These are phyloP conservation scores for Sporobolomyces phaffii DNA, from an alignment of 768 basidiomycete species.

Conservation along the genomic window DNA sequence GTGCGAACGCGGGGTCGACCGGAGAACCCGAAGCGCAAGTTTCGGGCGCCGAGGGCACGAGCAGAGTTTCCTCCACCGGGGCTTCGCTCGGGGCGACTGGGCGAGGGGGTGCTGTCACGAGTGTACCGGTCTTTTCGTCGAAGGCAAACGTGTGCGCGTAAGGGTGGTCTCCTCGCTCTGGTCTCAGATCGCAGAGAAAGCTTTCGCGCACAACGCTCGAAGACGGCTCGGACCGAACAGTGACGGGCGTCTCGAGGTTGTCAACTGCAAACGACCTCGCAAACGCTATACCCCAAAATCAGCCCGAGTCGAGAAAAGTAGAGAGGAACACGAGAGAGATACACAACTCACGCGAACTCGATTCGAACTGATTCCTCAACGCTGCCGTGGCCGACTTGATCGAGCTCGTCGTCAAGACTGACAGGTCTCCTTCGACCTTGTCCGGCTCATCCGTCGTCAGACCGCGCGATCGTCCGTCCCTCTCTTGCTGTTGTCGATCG, in stretches of 20 bases:
- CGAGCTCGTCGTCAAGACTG: neutral
- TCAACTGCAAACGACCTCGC: slow-evolving; percentile 3
- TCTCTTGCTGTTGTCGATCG: neutral
- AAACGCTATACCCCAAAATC: neutral
- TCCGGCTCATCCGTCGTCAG: no score
- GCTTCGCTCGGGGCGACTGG: neutral
- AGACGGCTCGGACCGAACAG: neutral
- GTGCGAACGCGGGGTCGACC: neutral
- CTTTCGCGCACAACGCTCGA: slow-evolving; percentile 10
- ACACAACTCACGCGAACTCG: slow-evolving; percentile 4
- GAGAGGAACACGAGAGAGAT: neutral
- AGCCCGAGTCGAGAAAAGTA: neutral
- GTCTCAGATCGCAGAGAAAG: neutral
- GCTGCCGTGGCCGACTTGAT: neutral
- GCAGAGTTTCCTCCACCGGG: neutral
- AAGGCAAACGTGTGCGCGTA: neutral
- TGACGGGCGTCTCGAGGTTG: neutral
- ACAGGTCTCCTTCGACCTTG: neutral
- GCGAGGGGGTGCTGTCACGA: neutral
- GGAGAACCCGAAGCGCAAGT: neutral
- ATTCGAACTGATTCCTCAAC: neutral
- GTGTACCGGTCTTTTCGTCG: neutral
- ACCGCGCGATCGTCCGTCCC: no score
- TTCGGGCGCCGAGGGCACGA: neutral
- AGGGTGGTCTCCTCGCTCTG: neutral